Percentiles rank a stretch among this genome's conserved stretches.
These are phyloP conservation scores for Spinacia oleracea DNA, from an alignment of 179 eudicot genomes.

Conservation along the genomic window DNA sequence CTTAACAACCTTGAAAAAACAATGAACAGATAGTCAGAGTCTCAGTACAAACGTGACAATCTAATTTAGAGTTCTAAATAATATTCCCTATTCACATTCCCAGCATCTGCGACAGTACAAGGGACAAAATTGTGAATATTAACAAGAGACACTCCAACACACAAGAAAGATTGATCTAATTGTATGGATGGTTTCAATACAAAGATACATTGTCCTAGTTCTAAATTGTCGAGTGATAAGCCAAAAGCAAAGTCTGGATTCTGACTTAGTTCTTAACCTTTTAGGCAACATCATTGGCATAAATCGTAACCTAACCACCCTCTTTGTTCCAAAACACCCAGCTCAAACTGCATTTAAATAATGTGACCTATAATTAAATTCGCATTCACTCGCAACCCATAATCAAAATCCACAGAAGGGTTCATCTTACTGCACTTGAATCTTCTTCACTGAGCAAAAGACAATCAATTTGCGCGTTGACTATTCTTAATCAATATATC, in stretches of 20 bases:
- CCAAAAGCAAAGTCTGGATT: neutral
- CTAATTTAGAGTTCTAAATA: neutral
- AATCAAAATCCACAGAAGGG: neutral
- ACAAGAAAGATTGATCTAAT: neutral
- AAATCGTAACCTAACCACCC: neutral
- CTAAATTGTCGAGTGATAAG: neutral
- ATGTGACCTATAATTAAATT: neutral
- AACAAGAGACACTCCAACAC: neutral
- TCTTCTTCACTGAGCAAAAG: neutral
- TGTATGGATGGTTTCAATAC: neutral
- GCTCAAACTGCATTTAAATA: neutral
- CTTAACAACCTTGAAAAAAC: slow-evolving; percentile 58
- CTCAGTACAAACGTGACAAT: neutral
- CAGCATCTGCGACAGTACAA: neutral
- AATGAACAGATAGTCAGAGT: neutral
- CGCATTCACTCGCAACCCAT: neutral
- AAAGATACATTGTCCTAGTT: neutral
- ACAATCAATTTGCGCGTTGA: neutral
- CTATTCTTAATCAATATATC: neutral
- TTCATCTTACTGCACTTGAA: neutral
- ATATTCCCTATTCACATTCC: neutral
- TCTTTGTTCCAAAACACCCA: neutral
- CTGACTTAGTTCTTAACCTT: neutral
- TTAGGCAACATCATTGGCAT: neutral
- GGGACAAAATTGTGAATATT: too few relatives aligned